These are phyloP conservation scores for Sporothrix globosa DNA, from an alignment of 2,329 filamentous ascomycete genomes.

Conservation along the genomic window DNA sequence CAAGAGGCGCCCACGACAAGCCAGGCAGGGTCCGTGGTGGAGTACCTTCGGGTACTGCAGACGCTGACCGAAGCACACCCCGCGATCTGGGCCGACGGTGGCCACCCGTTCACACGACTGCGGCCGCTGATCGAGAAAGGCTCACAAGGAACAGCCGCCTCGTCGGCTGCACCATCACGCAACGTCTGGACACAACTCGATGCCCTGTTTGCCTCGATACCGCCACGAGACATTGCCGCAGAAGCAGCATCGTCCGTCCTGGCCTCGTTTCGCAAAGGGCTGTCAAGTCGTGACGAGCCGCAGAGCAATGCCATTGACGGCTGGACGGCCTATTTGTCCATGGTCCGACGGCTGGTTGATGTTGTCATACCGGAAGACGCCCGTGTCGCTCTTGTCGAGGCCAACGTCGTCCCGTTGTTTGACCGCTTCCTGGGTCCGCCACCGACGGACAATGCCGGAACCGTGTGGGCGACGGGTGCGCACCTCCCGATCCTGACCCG, in stretches of 20 bases:
- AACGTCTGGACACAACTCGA: slow-evolving; percentile 73
- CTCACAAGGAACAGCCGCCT: slow-evolving; percentile 68
- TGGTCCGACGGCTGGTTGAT: slow-evolving; percentile 58
- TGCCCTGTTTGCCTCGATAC: slow-evolving; percentile 64
- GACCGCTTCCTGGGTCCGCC: slow-evolving; percentile 57
- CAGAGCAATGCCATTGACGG: slow-evolving; percentile 67
- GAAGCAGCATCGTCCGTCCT: slow-evolving; percentile 65
- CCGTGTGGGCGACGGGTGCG: slow-evolving; percentile 43
- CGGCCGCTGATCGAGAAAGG: slow-evolving; percentile 77
- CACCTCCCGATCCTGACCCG: slow-evolving; percentile 50
- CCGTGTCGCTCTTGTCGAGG: slow-evolving; percentile 50
- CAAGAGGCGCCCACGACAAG: slow-evolving; percentile 71
- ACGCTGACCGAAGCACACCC: slow-evolving; percentile 67
- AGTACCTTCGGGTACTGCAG: slow-evolving; percentile 69
- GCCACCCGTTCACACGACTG: slow-evolving; percentile 60
- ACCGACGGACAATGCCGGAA: slow-evolving; percentile 43
- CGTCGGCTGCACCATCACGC: slow-evolving; percentile 44
- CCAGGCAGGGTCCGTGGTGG: slow-evolving; percentile 73
- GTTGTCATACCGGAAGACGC: slow-evolving; percentile 52
- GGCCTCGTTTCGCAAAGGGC: slow-evolving; percentile 68
- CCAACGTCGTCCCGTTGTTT: slow-evolving; percentile 58
- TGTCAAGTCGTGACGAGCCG: slow-evolving; percentile 74
- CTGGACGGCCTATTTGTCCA: slow-evolving; percentile 75
- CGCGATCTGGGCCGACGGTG: slow-evolving; percentile 71
- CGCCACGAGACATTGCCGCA: slow-evolving; percentile 48